Percentiles rank a stretch among this genome's conserved stretches.
phyloP scores from a whole-genome alignment of 2,329 filamentous ascomycete genomes.

The Emericellopsis atlantica region DNA sequence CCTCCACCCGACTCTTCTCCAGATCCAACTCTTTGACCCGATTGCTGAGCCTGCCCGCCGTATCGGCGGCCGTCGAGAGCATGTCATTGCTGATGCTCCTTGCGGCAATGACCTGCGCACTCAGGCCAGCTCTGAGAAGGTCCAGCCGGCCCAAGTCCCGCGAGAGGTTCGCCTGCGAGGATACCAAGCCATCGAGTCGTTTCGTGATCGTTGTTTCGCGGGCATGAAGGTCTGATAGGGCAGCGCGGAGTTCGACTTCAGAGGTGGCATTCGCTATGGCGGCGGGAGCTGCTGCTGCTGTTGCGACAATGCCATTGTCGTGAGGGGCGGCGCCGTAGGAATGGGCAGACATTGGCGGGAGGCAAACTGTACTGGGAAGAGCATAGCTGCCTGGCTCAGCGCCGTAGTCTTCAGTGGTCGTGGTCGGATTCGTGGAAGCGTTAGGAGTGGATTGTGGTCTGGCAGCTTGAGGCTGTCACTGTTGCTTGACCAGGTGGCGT shows the following conservation, averaged over 20 bases:
- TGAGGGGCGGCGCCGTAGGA: slow-evolving; percentile 24
- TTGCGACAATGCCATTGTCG: slow-evolving; percentile 13
- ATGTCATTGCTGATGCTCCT: slow-evolving; percentile 80
- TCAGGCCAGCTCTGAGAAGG: slow-evolving; percentile 75
- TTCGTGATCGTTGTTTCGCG: slow-evolving; percentile 64
- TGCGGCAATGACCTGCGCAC: slow-evolving; percentile 73
- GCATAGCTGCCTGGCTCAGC: slow-evolving; percentile 25
- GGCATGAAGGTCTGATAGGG: slow-evolving; percentile 60
- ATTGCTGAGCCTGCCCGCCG: slow-evolving; percentile 72
- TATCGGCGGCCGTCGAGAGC: slow-evolving; percentile 75
- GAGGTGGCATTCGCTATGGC: slow-evolving; percentile 45
- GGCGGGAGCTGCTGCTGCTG: slow-evolving; percentile 7
- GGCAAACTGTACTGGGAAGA: slow-evolving; percentile 19
- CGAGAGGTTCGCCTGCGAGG: slow-evolving; percentile 74
- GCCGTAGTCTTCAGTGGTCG: slow-evolving; percentile 4
- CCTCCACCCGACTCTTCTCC: slow-evolving; percentile 83
- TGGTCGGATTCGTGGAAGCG: not conserved
- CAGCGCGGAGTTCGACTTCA: slow-evolving; percentile 66
- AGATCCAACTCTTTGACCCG: slow-evolving; percentile 80
- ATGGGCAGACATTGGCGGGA: slow-evolving; percentile 33
- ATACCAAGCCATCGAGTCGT: slow-evolving; percentile 63
- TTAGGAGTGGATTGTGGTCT: no score
- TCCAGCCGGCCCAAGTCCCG: slow-evolving; percentile 82
- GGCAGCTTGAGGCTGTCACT: no score
- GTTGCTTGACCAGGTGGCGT: no score